A percentile compares a stretch with the other conserved stretches of the same genome.
Evolutionary conservation across 495 filamentous ascomycete species (phyloP).

Genomic region (Astrothelium subdiscretum): DNA sequence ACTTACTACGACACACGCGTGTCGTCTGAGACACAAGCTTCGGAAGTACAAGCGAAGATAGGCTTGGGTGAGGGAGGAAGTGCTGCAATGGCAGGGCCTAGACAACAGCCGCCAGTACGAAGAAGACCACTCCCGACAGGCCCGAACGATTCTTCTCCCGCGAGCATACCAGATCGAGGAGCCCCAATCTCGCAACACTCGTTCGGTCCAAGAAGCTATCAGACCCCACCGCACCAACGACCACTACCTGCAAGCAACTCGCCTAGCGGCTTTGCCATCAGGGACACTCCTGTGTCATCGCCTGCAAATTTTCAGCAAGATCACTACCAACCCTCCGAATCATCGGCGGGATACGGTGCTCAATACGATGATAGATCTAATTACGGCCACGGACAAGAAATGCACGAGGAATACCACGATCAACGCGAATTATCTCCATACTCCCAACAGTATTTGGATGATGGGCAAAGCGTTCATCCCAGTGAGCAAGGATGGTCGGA

Average conservation of each 20-base stretch:
- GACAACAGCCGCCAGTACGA: constrained; percentile 52
- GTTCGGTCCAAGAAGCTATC: constrained; percentile 17
- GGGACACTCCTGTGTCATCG: not conserved
- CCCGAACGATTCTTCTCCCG: constrained; percentile 10
- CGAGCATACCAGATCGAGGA: constrained; percentile 10
- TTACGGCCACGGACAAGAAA: not conserved
- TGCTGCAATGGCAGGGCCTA: constrained; percentile 39
- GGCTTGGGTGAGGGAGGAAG: constrained; percentile 20
- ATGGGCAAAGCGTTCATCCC: not conserved
- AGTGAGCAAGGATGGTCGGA: not conserved
- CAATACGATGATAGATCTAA: not conserved
- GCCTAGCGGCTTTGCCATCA: constrained; percentile 5
- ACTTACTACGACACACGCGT: constrained; percentile 89
- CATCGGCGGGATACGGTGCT: not conserved
- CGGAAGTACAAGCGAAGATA: constrained; percentile 20
- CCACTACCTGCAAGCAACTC: constrained; percentile 9
- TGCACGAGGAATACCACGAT: not conserved
- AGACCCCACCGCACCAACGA: constrained; percentile 15
- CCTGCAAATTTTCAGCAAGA: constrained; percentile 2
- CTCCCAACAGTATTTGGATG: not conserved
- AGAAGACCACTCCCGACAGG: constrained; percentile 58
- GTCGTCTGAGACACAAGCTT: constrained; percentile 52
- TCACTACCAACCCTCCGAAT: not conserved
- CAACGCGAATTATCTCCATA: not conserved
- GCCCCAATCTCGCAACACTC: constrained; percentile 2